Evolutionary conservation across 305 asterid species (phyloP), one percentile per base, ranked within the genome.

Genomic region (Andrographis paniculata): DNA sequence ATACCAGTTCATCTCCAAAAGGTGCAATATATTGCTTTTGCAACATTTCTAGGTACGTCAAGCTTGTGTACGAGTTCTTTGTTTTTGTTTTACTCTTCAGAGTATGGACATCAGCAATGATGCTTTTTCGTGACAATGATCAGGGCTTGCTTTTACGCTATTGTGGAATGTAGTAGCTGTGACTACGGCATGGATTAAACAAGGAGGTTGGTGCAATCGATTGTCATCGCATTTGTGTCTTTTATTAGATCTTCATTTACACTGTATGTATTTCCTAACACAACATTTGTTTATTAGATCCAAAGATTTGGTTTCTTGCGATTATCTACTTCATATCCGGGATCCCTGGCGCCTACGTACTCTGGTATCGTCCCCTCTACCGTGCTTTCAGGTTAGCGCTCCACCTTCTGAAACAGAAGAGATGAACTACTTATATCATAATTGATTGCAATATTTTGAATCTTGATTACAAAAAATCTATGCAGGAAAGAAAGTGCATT

Each of bases 301-400:
- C 80, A 48, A 75, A 64, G 74, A 88, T 84, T 60, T 84, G 97
- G 97, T 77, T 88, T 67, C 93, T 88, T 70, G 79, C 94, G n/a
- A 58, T 84, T 53, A 84, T 84, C 64, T 85, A 84, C 85, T 76
- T 88, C 69, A 78, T 88, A 69, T 21, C 87, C 24, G 97, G 87
- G 48, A 84, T 88, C 55, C 95, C 97, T 1, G 93, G 94, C 45
- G 94, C 87, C 56, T 88, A 88, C 61, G 82, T 82, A 53, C 35
- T 85, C 58, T 88, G 97, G 95, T 88, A 88, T 56, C 93, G 82
- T 58, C 95, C 95, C 50, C 94, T 88, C 54, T 88, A 88, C 68
- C 81, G 87, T 43, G 85, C 93, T 50, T 78, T 79, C 70, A 84
- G 94, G 97, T 82, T 57, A 8, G 64, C n/a, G 20, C 55, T 62